These are phyloP conservation scores for Puccinia sorghi DNA, from an alignment of 1,284 basidiomycete genomes.

Conservation along the genomic window DNA sequence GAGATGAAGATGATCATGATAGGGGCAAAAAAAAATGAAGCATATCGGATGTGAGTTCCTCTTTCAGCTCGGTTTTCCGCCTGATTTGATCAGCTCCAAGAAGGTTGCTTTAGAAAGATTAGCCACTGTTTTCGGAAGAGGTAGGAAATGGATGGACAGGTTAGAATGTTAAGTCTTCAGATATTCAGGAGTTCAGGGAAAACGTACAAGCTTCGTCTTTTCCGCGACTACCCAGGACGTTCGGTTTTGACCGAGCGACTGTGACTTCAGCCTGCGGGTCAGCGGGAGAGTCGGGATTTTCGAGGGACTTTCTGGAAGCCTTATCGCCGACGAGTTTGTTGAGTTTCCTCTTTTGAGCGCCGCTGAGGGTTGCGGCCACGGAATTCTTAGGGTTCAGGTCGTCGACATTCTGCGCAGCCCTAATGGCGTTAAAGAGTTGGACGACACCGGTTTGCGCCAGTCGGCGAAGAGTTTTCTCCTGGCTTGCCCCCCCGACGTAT, in stretches of 20 bases:
- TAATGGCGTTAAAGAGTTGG: constrained; percentile 57
- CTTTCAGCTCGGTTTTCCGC: constrained; percentile 22
- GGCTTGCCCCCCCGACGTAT: constrained; percentile 53
- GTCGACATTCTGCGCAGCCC: constrained; percentile 55
- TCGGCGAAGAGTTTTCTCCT: constrained; percentile 56
- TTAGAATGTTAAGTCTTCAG: background rate
- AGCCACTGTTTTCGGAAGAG: constrained; percentile 53
- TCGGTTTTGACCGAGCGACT: constrained; percentile 52
- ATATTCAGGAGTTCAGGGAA: background rate
- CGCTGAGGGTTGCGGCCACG: constrained; percentile 52
- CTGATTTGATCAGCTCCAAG: constrained; percentile 55
- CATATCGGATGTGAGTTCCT: background rate
- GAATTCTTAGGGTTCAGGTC: constrained; percentile 52
- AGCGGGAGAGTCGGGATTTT: constrained; percentile 22
- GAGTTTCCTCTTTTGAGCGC: constrained; percentile 52
- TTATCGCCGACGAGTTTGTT: constrained; percentile 48
- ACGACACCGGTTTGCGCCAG: constrained; percentile 57
- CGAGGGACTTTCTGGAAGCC: background rate
- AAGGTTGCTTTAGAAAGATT: constrained; percentile 57
- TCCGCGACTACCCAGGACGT: constrained; percentile 56
- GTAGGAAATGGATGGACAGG: background rate
- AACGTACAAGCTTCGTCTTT: constrained; percentile 56
- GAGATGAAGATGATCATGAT: background rate
- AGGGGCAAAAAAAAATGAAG: background rate
- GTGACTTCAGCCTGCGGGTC: background rate